Base-by-base conservation (phyloP, 352 stramenopile species). In the Phytophthora pistaciae region DNA sequence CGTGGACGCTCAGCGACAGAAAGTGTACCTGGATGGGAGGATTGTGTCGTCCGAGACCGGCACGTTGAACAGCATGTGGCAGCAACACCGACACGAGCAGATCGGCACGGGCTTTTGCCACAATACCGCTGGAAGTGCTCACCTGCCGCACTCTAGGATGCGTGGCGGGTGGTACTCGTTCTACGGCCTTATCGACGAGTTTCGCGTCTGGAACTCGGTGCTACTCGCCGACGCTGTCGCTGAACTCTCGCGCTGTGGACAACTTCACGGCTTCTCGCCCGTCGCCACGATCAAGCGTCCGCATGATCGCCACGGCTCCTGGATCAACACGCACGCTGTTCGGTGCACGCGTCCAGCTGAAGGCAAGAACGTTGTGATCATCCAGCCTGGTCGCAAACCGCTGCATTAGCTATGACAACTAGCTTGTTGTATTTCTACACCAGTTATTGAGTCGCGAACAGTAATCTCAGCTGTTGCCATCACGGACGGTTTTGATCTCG, bases 21-120 rank as follows among this genome's bases (percentile, higher is more conserved):
- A 60, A n/a, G 75, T 87, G 20, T 87, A 76, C 36, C 20, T 87
- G 7, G 60, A 85, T n/a, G 77, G 77, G 8, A 65, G 76, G 10
- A 42, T 78, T n/a, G 42, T 78, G 0, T 59, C 21, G 4, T 66
- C 21, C 7, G 55, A 73, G 16, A 38, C 53, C 1, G 77, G 75
- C 1, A 13, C 59, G 0, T 38, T 80, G 27, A 60, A 74, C 18
- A 64, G 46, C 6, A 61, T 73, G 52, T 84, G 77, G 77, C 23
- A 42, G 9, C 68, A 60, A 4, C 62, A 80, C 2, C 49, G 38
- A 1, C 48, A 80, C 36, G 67, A 66, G 29, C 79, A 87, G 23
- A 63, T 82, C 20, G 77, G 79, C 29, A 82, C 63, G 3, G 77
- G 77, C 13, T 84, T 52, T 56, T 69, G 53, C 21, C 42, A 46